phyloP scores from a whole-genome alignment of 2,329 filamentous ascomycete genomes.

The Cryphonectria radicalis region DNA sequence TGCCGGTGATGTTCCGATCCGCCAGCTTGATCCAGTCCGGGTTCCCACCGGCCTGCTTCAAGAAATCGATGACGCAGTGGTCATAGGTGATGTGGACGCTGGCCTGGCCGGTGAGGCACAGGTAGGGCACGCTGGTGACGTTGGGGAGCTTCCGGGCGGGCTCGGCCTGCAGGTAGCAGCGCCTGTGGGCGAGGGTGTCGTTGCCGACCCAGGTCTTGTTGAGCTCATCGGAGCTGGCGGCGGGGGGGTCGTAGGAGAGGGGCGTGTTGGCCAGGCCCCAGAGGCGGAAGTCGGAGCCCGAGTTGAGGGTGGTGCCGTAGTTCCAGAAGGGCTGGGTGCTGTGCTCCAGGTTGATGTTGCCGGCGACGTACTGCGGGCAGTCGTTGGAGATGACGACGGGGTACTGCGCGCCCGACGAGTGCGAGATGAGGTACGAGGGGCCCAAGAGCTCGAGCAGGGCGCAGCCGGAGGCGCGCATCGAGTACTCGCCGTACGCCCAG shows the following conservation, averaged over 20 bases:
- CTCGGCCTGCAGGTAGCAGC: constrained; percentile 37
- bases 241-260: constrained; percentile 38
- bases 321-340: constrained; percentile 37
- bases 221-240: constrained; percentile 34
- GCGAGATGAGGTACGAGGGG: constrained; percentile 39
- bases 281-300: constrained; percentile 20
- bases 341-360: constrained; percentile 40
- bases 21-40: constrained; percentile 50
- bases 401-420: constrained; percentile 36
- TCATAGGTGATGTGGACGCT: constrained; percentile 57
- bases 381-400: constrained; percentile 33
- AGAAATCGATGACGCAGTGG: constrained; percentile 54
- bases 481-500: constrained; percentile 31
- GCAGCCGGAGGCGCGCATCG: constrained; percentile 35
- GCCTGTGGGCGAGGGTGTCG: constrained; percentile 29
- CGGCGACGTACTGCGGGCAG: constrained; percentile 37
- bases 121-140: constrained; percentile 48
- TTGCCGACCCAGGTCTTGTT: constrained; percentile 35
- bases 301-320: constrained; percentile 29
- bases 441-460: constrained; percentile 34
- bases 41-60: constrained; percentile 51
- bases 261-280: constrained; percentile 37
- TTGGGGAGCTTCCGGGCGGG: constrained; percentile 47
- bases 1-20: constrained; percentile 51
- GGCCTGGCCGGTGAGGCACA: constrained; percentile 53